phyloP scores from a whole-genome alignment of 148 eudicot species.

The Amaranthus cruentus region DNA sequence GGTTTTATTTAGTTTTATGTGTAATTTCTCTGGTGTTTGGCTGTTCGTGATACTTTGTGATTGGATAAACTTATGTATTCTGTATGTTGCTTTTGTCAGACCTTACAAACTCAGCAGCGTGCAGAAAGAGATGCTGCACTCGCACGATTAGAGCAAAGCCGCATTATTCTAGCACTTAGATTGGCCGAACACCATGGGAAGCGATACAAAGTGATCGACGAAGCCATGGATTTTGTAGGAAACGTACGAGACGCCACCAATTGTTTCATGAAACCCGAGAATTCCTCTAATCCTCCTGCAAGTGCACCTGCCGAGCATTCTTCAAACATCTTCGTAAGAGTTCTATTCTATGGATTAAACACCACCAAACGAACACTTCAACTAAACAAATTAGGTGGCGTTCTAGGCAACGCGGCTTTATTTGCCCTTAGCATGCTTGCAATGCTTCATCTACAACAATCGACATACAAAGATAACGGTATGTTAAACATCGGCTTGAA shows the following conservation, averaged over 20 bases:
- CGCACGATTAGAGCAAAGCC: slow-evolving; percentile 89
- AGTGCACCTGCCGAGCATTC: slow-evolving; percentile 34
- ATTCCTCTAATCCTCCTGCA: slow-evolving; percentile 36
- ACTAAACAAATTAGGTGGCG: slow-evolving; percentile 58
- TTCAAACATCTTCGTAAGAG: slow-evolving; percentile 41
- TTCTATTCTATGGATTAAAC: slow-evolving; percentile 39
- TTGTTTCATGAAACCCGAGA: slow-evolving; percentile 44
- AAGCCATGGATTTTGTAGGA: slow-evolving; percentile 82
- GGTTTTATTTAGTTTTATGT: background rate
- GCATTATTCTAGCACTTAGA: slow-evolving; percentile 70
- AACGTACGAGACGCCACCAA: slow-evolving; percentile 53
- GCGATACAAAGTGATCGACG: slow-evolving; percentile 76
- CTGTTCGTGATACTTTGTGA: background rate
- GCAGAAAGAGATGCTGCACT: slow-evolving; percentile 91
- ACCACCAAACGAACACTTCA: slow-evolving; percentile 56
- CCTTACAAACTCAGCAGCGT: slow-evolving; percentile 75
- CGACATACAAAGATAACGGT: slow-evolving; percentile 32
- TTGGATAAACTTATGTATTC: background rate
- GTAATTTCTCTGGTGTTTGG: background rate
- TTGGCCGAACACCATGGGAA: slow-evolving; percentile 93
- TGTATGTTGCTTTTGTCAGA: slow-evolving; percentile 38
- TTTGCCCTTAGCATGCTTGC: slow-evolving; percentile 84
- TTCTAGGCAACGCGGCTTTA: slow-evolving; percentile 79
- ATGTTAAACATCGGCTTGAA: slow-evolving; percentile 25
- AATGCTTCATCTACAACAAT: slow-evolving; percentile 67